Base-by-base conservation (phyloP, 176 grass and related monocot genomes). In the Rhynchospora breviuscula region DNA sequence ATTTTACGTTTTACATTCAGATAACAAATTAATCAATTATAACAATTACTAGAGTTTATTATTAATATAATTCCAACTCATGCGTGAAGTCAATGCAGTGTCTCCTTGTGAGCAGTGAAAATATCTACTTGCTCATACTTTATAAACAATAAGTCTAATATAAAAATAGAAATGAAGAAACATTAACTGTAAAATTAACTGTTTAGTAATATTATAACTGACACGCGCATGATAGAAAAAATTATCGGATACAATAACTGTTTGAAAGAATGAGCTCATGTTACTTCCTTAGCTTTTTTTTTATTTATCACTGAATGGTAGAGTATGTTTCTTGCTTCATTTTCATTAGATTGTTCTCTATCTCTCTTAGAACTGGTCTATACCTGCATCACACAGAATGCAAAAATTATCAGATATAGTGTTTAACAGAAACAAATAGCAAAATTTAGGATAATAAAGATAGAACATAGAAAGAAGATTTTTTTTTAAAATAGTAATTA, bases 301-400 rank as follows among this genome's bases (percentile, higher is more conserved):
- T 40, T 40, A 4, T 40, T 40, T 40, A 40, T 40, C 84, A 90
- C 63, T 87, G 67, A 29, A 93, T 88, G 0, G 89, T 93, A 0
- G 89, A 84, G 83, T 97, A 95, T 12, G 92, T 93, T 90, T 98
- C 95, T 93, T 95, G 95, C 84, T 98, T 98, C 95, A 98, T 98
- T 91, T 90, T 93, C 89, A 93, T 94, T 60, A 98, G 88, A 56
- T 89, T 94, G 83, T 81, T 90, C 75, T 95, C 95, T 63, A 93
- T 93, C 14, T 91, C 91, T 86, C 81, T 89, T 31, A 98, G 79
- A 56, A 93, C 91, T 75, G 91, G 95, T 79, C 91, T 91, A 70
- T 98, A 98, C 78, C 95, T 98, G 87, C 87, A 86, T 79, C 35
- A 60, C 78, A 90, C 3, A 78, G 11, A 31, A 88, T 35, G 85